phyloP scores from a whole-genome alignment of 805 yeast genomes.

The Yamadazyma scolyti region DNA sequence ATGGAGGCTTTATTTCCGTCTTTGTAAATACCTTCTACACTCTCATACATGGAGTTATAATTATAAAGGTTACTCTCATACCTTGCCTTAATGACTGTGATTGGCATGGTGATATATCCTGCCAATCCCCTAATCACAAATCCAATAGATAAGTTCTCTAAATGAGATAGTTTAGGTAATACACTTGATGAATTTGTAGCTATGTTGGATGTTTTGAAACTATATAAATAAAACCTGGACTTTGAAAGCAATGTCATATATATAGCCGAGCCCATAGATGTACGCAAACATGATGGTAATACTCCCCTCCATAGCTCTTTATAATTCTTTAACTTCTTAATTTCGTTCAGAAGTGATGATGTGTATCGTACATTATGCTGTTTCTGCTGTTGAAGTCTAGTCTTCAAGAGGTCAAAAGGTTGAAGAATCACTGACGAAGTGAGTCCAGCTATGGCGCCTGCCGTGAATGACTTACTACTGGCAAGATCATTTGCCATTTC shows the following conservation, averaged over 20 bases:
- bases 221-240: conserved; percentile 51
- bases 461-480: conserved; percentile 12
- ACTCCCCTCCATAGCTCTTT: conserved; percentile 89
- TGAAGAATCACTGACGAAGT: conserved; percentile 77
- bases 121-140: conserved; percentile 74
- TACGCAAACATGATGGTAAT: conserved; percentile 82
- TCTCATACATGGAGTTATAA: conserved; percentile 62
- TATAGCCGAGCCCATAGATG: conserved; percentile 86
- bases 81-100: conserved; percentile 85
- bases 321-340: conserved; percentile 38
- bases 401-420: conserved; percentile 86
- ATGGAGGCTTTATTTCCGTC: conserved; percentile 33
- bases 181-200: conserved; percentile 9
- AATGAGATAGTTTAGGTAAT: conserved; percentile 67
- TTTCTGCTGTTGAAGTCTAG: conserved; percentile 61
- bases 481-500: conserved; percentile 13
- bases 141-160: conserved; percentile 73
- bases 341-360: conserved; percentile 34
- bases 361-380: conserved; percentile 15
- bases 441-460: conserved; percentile 80
- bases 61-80: conserved; percentile 78
- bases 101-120: conserved; percentile 90
- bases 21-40: conserved; percentile 53
- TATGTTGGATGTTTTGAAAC: conserved; percentile 5
- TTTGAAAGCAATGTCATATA: conserved; percentile 72